These are phyloP conservation scores for Parasitella parasitica DNA, from an alignment of 371 early-diverging fungal species.

Conservation along the genomic window DNA sequence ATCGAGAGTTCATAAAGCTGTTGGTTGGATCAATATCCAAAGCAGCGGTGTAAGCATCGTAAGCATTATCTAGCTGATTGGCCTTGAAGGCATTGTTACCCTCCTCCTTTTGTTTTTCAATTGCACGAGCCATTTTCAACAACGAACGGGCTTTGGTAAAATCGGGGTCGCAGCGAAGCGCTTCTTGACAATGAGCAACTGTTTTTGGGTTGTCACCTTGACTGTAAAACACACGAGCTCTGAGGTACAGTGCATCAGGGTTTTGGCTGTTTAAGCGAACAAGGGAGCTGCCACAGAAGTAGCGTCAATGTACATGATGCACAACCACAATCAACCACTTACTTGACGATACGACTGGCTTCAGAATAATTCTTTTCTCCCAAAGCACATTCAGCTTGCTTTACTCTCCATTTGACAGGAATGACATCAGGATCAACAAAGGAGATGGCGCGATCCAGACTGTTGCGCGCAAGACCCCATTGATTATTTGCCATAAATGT, in stretches of 20 bases:
- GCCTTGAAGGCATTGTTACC: constrained; percentile 79
- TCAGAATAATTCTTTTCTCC: constrained; percentile 69
- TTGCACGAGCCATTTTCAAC: constrained; percentile 57
- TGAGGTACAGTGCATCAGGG: constrained; percentile 72
- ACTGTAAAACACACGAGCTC: constrained; percentile 73
- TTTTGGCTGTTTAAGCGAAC: constrained; percentile 67
- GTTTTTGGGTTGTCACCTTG: constrained; percentile 70
- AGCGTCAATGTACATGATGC: background rate
- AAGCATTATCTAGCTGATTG: constrained; percentile 62
- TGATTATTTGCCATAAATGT: constrained; percentile 56
- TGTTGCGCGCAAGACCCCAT: constrained; percentile 60
- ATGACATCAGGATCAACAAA: constrained; percentile 57
- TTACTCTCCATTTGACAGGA: constrained; percentile 69
- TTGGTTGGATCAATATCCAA: constrained; percentile 72
- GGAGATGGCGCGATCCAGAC: constrained; percentile 63
- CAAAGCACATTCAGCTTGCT: constrained; percentile 71
- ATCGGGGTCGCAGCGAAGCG: constrained; percentile 82
- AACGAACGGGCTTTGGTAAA: constrained; percentile 67
- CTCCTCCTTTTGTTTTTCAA: constrained; percentile 69
- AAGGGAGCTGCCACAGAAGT: constrained; percentile 36
- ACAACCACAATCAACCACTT: constrained; percentile 1
- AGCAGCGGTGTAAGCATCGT: constrained; percentile 70
- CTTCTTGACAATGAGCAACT: constrained; percentile 62
- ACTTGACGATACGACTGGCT: constrained; percentile 64
- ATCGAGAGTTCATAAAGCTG: constrained; percentile 65